Evolutionary conservation across 75 land plant genomes (phyloP).

Genomic region (Sequoiadendron giganteum): DNA sequence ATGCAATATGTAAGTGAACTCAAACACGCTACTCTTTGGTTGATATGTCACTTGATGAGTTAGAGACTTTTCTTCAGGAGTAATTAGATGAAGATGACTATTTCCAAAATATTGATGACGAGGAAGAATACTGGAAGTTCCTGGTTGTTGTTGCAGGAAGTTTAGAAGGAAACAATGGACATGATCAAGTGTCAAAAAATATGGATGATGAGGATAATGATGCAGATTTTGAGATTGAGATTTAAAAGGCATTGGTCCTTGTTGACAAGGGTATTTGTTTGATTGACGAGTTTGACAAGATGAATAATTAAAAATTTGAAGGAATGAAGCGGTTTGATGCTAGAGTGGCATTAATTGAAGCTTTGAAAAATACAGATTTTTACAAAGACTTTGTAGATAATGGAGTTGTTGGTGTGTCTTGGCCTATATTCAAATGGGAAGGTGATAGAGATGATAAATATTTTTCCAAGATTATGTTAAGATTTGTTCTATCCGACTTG

Average conservation of each 20-base stretch:
- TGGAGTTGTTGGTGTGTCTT: too few relatives aligned
- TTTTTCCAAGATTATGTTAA: too few relatives aligned
- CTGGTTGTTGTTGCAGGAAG: constrained; percentile 74
- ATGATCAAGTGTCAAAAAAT: constrained; percentile 9
- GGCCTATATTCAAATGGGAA: too few relatives aligned
- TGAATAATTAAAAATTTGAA: too few relatives aligned
- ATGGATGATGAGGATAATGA: constrained; percentile 93
- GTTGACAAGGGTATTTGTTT: too few relatives aligned
- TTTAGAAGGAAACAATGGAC: constrained; percentile 25
- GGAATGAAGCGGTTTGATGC: too few relatives aligned
- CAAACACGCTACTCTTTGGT: constrained; percentile 84
- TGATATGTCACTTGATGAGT: constrained; percentile 83
- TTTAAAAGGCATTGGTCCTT: constrained; percentile 90
- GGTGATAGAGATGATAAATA: too few relatives aligned
- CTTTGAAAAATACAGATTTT: too few relatives aligned
- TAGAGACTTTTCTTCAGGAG: constrained; percentile 97
- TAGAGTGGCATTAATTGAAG: too few relatives aligned
- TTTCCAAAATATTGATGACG: constrained; percentile 89
- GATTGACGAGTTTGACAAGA: too few relatives aligned
- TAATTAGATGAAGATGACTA: constrained; percentile 97
- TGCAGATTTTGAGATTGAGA: constrained; percentile 90
- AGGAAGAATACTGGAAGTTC: constrained; percentile 93
- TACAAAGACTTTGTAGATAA: too few relatives aligned
- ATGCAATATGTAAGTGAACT: constrained; percentile 89
- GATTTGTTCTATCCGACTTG: too few relatives aligned